These are phyloP conservation scores for Monilinia laxa DNA, from an alignment of 2,329 filamentous ascomycete genomes.

Conservation along the genomic window DNA sequence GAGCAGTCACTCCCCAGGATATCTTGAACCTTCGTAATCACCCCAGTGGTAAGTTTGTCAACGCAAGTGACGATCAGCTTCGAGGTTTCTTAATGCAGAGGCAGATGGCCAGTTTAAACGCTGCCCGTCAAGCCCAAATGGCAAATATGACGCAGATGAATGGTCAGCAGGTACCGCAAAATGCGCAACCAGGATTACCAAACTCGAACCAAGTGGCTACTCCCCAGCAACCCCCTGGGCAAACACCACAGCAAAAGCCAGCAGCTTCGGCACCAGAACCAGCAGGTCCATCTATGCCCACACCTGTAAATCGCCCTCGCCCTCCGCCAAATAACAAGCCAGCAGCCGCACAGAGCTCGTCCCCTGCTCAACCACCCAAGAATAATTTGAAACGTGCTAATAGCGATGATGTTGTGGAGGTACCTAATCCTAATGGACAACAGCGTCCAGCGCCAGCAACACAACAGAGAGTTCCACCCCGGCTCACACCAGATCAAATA, in stretches of 20 bases:
- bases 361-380: constrained; percentile 42
- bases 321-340: constrained; percentile 28
- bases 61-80: constrained; percentile 39
- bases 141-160: constrained; percentile 23
- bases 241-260: constrained; percentile 29
- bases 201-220: constrained; percentile 8
- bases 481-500: constrained; percentile 37
- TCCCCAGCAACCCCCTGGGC: constrained; percentile 21
- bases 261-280: constrained; percentile 23
- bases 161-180: constrained; percentile 24
- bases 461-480: constrained; percentile 40
- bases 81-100: constrained; percentile 33
- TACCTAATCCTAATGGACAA: constrained; percentile 42
- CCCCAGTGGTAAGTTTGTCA: constrained; percentile 35
- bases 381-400: constrained; percentile 44
- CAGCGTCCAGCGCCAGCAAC: constrained; percentile 27
- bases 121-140: constrained; percentile 24
- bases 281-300: constrained; percentile 21
- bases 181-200: constrained; percentile 16
- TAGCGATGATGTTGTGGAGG: constrained; percentile 48
- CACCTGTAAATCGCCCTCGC: constrained; percentile 28
- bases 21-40: constrained; percentile 34
- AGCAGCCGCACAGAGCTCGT: constrained; percentile 34
- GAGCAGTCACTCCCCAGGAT: constrained; percentile 36
- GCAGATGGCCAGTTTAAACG: constrained; percentile 25